Percentiles rank a stretch among this genome's conserved stretches.
Evolutionary conservation across 345 rosid species (phyloP).

Genomic region (Chamaenerion angustifolium): DNA sequence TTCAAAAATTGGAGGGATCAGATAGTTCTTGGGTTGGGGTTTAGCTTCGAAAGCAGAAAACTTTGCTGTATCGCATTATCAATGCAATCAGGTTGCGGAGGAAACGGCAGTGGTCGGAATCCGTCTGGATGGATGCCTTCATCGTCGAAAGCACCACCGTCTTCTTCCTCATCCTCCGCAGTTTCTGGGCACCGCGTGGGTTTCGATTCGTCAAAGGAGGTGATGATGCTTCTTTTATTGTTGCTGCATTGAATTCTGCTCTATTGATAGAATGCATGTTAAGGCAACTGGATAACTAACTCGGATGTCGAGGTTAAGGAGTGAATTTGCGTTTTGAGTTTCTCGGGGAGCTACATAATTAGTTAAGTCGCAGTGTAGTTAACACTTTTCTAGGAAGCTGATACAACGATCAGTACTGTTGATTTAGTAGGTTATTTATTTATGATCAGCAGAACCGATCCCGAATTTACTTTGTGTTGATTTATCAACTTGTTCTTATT

Average conservation of each 20-base stretch:
- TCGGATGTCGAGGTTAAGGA: too few relatives aligned
- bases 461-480: too few relatives aligned
- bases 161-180: conserved; percentile 93
- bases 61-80: background rate
- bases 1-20: conserved; percentile 38
- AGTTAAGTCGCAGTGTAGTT: background rate
- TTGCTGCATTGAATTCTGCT: background rate
- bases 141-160: conserved; percentile 84
- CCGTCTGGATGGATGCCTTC: conserved; percentile 73
- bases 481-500: too few relatives aligned
- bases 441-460: too few relatives aligned
- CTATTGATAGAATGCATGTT: too few relatives aligned
- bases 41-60: conserved; percentile 3
- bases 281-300: too few relatives aligned
- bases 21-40: conserved; percentile 12
- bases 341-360: background rate
- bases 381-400: background rate
- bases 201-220: conserved; percentile 47
- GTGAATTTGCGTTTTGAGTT: background rate
- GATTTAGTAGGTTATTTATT: background rate
- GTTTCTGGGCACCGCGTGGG: conserved; percentile 58
- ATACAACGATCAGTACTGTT: background rate
- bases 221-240: background rate
- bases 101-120: conserved; percentile 74
- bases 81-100: conserved; percentile 78